These are phyloP conservation scores for Pleodorina starrii DNA, from an alignment of 139 green algal genomes.

Conservation along the genomic window DNA sequence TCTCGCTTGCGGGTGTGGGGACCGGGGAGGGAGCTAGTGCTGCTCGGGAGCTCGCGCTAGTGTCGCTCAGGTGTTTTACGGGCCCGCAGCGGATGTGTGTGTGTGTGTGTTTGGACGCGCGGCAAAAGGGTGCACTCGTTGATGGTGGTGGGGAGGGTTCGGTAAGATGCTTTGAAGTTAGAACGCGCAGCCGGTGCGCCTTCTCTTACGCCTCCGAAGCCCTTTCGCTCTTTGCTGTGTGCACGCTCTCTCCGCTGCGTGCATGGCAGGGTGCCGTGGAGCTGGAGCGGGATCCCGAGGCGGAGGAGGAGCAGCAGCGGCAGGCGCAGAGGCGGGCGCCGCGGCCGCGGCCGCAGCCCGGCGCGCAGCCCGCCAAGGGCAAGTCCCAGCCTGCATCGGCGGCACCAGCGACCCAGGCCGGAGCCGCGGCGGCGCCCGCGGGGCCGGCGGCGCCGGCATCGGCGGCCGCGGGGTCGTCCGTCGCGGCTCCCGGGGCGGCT, in stretches of 20 bases:
- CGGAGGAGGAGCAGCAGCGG: neutral
- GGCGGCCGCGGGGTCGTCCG: neutral
- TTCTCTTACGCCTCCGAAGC: too few species aligned
- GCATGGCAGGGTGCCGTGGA: constrained; percentile 14
- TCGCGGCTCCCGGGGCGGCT: neutral
- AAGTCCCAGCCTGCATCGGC: neutral
- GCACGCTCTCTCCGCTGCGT: neutral
- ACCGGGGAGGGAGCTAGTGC: too few species aligned
- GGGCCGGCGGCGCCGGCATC: neutral
- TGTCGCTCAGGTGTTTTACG: too few species aligned
- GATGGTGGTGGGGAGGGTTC: too few species aligned
- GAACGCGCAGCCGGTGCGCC: too few species aligned
- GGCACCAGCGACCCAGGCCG: neutral
- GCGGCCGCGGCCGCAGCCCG: neutral
- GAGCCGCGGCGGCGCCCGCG: neutral
- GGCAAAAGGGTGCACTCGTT: too few species aligned
- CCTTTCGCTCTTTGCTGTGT: neutral
- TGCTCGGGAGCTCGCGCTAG: too few species aligned
- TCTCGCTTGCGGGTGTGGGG: too few species aligned
- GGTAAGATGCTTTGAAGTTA: too few species aligned
- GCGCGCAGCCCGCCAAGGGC: neutral
- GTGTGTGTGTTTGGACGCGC: too few species aligned
- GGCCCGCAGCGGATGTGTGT: too few species aligned
- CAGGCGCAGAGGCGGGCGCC: neutral
- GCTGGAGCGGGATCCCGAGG: neutral